Base-by-base conservation (phyloP, 108 stramenopile species). In the Mayamaea pseudoterrestris region DNA sequence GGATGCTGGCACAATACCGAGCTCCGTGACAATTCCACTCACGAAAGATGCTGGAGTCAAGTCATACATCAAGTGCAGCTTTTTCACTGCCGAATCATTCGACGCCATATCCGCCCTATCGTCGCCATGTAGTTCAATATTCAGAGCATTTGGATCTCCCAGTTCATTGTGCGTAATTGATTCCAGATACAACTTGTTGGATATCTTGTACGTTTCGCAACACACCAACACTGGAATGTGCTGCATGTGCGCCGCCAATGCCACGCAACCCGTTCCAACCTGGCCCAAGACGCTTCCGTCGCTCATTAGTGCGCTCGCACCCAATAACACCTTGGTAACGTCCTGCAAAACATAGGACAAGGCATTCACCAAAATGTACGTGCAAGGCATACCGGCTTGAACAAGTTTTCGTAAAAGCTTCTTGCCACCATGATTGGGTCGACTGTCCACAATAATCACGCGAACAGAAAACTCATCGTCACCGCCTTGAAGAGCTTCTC, bases 181-280 rank as follows among this genome's bases (percentile, higher is more conserved):
- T 55, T 99, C 98, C 31, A 99, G 63, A 53, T 97, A 96, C 0
- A 99, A 92, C 25, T 83, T 73, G 45, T 96, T 95, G 41, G 86
- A 93, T 53, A 98, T 97, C 67, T 99, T 99, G 86, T 98, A 98
- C 5, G 95, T 90, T 79, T 99, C 98, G 54, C 94, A 90, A 46
- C 89, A 92, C 20, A 99, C 90, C 41, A 99, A 67, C 5, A 97
- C 95, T 5, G 98, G 97, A 35, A 94, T 74, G 47, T 93, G 78
- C 43, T 73, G 59, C 14, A 71, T 58, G 18, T 76, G 70, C 6
- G 98, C 98, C 66, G 84, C 47, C 63, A 95, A 53, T 13, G 98
- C 96, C 18, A 99, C 92, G 30, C 82, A 83, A 0, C 94, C 95
- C 1, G 95, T 93, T 18, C 98, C 98, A 3, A 91, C 93, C 20